Evolutionary conservation across 2,329 filamentous ascomycete genomes (phyloP).

Genomic region (Aureobasidium sp.): DNA sequence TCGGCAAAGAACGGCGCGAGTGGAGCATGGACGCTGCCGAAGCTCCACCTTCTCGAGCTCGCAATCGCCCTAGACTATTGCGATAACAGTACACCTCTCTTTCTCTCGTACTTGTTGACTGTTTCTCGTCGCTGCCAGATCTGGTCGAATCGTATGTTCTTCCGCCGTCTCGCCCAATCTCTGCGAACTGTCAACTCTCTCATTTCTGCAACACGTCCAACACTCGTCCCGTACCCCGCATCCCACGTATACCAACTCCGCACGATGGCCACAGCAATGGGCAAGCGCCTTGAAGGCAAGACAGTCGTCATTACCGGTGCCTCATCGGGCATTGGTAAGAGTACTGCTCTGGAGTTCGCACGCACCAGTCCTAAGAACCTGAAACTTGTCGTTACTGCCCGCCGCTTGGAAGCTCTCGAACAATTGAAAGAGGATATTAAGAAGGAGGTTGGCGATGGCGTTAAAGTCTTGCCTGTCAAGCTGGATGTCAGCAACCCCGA

Average conservation of each 20-base stretch:
- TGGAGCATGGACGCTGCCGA: neutral
- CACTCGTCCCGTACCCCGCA: slow-evolving; percentile 2
- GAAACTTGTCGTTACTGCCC: slow-evolving; percentile 81
- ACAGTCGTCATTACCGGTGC: slow-evolving; percentile 88
- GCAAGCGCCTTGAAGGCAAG: slow-evolving; percentile 84
- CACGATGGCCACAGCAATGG: slow-evolving; percentile 61
- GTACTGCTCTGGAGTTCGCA: slow-evolving; percentile 85
- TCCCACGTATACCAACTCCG: slow-evolving; percentile 20
- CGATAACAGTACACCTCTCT: slow-evolving; percentile 1
- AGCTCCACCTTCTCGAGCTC: slow-evolving; percentile 2
- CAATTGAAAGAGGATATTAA: slow-evolving; percentile 70
- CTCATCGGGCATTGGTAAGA: slow-evolving; percentile 81
- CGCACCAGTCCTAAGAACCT: slow-evolving; percentile 71
- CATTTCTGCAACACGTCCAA: neutral
- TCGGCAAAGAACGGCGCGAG: slow-evolving; percentile 10
- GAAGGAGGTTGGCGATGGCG: slow-evolving; percentile 67
- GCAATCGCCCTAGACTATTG: neutral
- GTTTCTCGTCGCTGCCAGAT: neutral
- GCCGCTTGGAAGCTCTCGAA: slow-evolving; percentile 70
- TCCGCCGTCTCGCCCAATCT: neutral
- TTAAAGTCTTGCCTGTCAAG: slow-evolving; percentile 74
- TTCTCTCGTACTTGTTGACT: neutral
- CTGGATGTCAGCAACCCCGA: slow-evolving; percentile 79
- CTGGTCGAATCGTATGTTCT: slow-evolving; percentile 2
- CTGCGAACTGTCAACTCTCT: neutral